Percentiles rank a stretch among this genome's conserved stretches.
phyloP scores from a whole-genome alignment of 495 filamentous ascomycete genomes.

The Patellaria atrata region DNA sequence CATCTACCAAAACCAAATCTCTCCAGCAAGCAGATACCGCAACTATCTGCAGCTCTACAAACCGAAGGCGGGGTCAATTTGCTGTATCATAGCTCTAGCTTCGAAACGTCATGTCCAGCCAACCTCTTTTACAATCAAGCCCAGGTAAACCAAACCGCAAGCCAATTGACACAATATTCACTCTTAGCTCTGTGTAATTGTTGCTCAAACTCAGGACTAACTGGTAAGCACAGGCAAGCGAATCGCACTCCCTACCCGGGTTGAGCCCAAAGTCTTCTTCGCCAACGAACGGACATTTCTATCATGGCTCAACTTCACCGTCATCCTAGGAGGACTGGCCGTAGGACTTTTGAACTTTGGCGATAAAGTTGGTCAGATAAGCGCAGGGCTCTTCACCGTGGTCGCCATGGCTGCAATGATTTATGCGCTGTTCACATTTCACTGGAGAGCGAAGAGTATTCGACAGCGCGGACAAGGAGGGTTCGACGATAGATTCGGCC shows the following conservation, averaged over 20 bases:
- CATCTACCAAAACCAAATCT: too few species aligned
- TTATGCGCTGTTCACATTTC: slow-evolving; percentile 88
- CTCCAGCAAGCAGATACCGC: too few species aligned
- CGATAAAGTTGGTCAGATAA: slow-evolving; percentile 82
- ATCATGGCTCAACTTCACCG: slow-evolving; percentile 98
- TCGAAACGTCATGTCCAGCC: slow-evolving; percentile 74
- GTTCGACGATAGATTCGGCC: slow-evolving; percentile 90
- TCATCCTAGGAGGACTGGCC: slow-evolving; percentile 89
- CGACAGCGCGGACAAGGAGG: slow-evolving; percentile 79
- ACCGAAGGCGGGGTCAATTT: slow-evolving; percentile 1
- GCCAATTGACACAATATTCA: slow-evolving; percentile 3
- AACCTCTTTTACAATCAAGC: slow-evolving; percentile 83
- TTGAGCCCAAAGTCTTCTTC: slow-evolving; percentile 99
- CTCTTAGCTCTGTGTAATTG: too few species aligned
- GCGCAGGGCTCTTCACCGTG: slow-evolving; percentile 80
- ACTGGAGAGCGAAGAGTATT: slow-evolving; percentile 93
- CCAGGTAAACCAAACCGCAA: slow-evolving; percentile 40
- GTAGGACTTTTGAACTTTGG: slow-evolving; percentile 97
- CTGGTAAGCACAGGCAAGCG: slow-evolving; percentile 71
- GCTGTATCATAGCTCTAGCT: background rate
- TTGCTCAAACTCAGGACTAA: slow-evolving; percentile 12
- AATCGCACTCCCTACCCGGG: slow-evolving; percentile 92
- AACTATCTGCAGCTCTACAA: too few species aligned
- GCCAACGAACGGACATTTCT: slow-evolving; percentile 98
- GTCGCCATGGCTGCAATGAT: slow-evolving; percentile 93